These are phyloP conservation scores for Stephania cephalantha DNA, from an alignment of 164 flowering plant species.

Conservation along the genomic window DNA sequence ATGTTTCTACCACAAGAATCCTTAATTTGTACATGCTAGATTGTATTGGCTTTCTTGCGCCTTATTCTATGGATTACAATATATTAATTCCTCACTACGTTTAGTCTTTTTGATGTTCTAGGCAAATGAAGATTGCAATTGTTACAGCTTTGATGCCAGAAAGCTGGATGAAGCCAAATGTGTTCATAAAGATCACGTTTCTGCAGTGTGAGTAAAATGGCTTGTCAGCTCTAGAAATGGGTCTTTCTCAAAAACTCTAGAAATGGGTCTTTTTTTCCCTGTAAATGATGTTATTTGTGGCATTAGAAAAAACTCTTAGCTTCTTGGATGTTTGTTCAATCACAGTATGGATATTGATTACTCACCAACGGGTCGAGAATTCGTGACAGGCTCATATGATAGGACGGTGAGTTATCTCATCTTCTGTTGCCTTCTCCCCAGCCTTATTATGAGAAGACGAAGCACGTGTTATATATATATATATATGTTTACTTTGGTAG, in stretches of 20 bases:
- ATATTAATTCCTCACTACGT: not conserved
- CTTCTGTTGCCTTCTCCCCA: not conserved
- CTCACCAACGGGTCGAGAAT: conserved; percentile 96
- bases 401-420: conserved; percentile 61
- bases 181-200: conserved; percentile 90
- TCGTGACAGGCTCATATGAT: conserved; percentile 97
- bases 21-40: not conserved
- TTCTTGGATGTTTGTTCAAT: conserved; percentile 2
- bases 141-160: conserved; percentile 84
- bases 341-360: conserved; percentile 93
- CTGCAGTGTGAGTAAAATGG: conserved; percentile 76
- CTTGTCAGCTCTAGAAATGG: not conserved
- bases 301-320: not conserved
- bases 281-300: not conserved
- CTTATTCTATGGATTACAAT: not conserved
- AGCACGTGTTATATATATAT: not conserved
- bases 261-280: not conserved
- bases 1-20: too few relatives aligned
- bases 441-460: not conserved
- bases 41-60: not conserved
- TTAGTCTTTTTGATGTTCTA: conserved; percentile 12
- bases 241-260: not conserved
- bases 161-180: conserved; percentile 80
- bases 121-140: conserved; percentile 96
- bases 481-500: conserved; percentile 30